These are phyloP conservation scores for Zoysia matrella DNA, from an alignment of 202 grass and related monocot species.

Conservation along the genomic window DNA sequence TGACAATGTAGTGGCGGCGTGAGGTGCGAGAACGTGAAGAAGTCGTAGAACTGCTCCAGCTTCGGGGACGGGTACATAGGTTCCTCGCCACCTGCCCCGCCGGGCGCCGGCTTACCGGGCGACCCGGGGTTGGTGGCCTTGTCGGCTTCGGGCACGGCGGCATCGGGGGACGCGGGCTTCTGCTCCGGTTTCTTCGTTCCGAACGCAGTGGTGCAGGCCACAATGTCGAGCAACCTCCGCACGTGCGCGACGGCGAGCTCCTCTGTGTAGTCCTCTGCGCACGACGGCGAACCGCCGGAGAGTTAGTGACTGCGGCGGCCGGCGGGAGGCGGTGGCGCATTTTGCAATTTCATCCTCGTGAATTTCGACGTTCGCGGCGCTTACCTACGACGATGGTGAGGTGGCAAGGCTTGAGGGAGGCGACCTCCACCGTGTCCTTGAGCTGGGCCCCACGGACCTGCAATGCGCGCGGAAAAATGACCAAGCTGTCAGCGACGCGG, in stretches of 20 bases:
- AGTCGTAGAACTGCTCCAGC: constrained; percentile 91
- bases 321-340: neutral
- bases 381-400: constrained; percentile 86
- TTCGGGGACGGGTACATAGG: constrained; percentile 93
- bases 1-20: constrained; percentile 81
- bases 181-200: constrained; percentile 56
- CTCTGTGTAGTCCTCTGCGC: constrained; percentile 88
- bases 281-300: neutral
- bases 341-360: constrained; percentile 7
- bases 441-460: constrained; percentile 73
- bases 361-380: neutral
- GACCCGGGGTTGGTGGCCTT: constrained; percentile 44
- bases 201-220: constrained; percentile 86
- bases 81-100: constrained; percentile 62
- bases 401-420: constrained; percentile 77
- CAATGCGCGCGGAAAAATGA: constrained; percentile 3
- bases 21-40: constrained; percentile 94
- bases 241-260: constrained; percentile 84
- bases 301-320: neutral
- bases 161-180: constrained; percentile 46
- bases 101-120: constrained; percentile 26
- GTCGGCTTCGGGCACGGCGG: constrained; percentile 14
- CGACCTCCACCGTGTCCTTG: constrained; percentile 84
- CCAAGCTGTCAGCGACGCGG: neutral
- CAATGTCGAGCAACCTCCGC: constrained; percentile 79